Percentiles rank a stretch among this genome's conserved stretches.
phyloP scores from a whole-genome alignment of 225 moss, liverwort and hornwort genomes.

The Polytrichum formosum region DNA sequence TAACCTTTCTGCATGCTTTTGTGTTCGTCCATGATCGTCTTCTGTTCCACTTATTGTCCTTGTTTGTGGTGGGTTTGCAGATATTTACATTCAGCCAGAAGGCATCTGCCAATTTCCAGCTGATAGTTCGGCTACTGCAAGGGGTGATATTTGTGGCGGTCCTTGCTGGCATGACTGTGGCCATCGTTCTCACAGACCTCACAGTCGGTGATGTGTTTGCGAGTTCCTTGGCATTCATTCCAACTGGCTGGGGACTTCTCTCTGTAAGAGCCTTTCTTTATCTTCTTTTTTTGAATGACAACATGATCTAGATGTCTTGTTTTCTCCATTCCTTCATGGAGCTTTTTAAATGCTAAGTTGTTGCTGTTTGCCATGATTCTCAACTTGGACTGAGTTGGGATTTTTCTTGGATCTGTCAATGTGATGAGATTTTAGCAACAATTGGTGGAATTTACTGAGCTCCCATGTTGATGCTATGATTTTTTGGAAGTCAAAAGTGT shows the following conservation, averaged over 20 bases:
- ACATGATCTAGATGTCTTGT: not conserved
- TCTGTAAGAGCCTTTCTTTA: constrained; percentile 31
- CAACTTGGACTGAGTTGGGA: not conserved
- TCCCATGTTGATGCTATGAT: too few species aligned
- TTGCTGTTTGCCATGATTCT: not conserved
- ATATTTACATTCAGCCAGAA: constrained; percentile 64
- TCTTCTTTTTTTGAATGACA: not conserved
- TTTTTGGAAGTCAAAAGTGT: too few species aligned
- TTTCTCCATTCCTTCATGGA: too few species aligned
- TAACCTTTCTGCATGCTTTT: too few species aligned
- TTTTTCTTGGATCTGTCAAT: too few species aligned
- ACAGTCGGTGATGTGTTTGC: constrained; percentile 61
- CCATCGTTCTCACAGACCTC: constrained; percentile 44
- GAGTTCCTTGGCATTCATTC: constrained; percentile 49
- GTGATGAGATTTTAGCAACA: too few species aligned
- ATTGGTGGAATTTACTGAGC: too few species aligned
- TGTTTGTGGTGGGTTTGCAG: constrained; percentile 18
- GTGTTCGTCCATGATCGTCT: too few species aligned
- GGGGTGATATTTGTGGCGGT: constrained; percentile 51
- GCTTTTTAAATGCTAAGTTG: not conserved
- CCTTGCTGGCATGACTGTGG: constrained; percentile 50
- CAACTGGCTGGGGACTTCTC: constrained; percentile 68
- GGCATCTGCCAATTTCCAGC: constrained; percentile 60
- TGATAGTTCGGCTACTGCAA: constrained; percentile 52
- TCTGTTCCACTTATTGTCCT: not conserved